Evolutionary conservation across 192 early-diverging fungal species (phyloP).

Genomic region (Podila horticola): DNA sequence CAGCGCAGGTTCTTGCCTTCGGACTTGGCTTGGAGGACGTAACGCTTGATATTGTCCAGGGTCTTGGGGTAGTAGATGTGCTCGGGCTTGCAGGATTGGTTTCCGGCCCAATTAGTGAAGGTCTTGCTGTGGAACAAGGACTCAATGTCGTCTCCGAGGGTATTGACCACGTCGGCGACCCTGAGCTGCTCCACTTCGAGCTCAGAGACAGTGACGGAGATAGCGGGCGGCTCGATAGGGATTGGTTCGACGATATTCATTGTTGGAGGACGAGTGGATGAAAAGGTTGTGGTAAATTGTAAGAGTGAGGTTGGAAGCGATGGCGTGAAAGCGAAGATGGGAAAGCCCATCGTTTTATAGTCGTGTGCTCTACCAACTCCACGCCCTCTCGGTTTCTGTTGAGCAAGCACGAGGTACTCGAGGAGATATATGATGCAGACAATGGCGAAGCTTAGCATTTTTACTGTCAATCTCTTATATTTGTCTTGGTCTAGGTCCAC

Average conservation of each 20-base stretch:
- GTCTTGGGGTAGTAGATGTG: conserved; percentile 34
- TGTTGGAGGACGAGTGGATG: too few relatives aligned
- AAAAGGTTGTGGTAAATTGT: too few relatives aligned
- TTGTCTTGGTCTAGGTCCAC: too few relatives aligned
- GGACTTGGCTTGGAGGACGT: conserved; percentile 21
- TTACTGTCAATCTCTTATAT: too few relatives aligned
- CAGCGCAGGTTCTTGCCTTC: conserved; percentile 15
- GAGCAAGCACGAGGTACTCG: too few relatives aligned
- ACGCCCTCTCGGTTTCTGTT: too few relatives aligned
- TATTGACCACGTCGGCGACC: not conserved
- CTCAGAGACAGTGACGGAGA: not conserved
- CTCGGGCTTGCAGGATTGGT: conserved; percentile 21
- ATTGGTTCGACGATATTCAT: too few relatives aligned
- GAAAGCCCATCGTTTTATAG: too few relatives aligned
- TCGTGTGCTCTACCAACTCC: too few relatives aligned
- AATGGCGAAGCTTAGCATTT: too few relatives aligned
- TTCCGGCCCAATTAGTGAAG: conserved; percentile 39
- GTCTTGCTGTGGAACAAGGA: not conserved
- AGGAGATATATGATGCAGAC: too few relatives aligned
- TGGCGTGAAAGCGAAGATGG: not conserved
- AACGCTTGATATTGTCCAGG: conserved; percentile 22
- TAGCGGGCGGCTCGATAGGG: not conserved
- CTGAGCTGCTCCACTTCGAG: too few relatives aligned
- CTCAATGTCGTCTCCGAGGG: not conserved
- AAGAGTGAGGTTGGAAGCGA: not conserved